phyloP scores from a whole-genome alignment of 768 basidiomycete genomes.

The Boletus pseudo-olivaceus region DNA sequence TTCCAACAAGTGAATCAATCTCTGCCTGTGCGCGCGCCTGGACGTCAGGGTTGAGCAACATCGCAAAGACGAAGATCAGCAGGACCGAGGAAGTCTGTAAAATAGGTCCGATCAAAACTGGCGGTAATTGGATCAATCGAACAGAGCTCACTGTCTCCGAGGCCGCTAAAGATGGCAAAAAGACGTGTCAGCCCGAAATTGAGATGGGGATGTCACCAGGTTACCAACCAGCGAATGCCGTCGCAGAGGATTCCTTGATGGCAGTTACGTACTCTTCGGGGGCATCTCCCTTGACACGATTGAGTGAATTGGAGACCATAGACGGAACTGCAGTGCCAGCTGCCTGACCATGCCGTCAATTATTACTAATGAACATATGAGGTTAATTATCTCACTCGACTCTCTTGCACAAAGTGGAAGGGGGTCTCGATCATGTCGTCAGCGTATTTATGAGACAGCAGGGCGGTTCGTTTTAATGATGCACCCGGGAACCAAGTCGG shows the following conservation, averaged over 20 bases:
- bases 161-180: constrained; percentile 16
- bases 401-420: constrained; percentile 30
- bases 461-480: constrained; percentile 32
- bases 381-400: constrained; percentile 25
- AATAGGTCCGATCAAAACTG: neutral
- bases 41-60: constrained; percentile 36
- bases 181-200: neutral
- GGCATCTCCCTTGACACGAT: constrained; percentile 4
- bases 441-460: constrained; percentile 18
- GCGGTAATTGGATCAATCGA: neutral
- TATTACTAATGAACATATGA: neutral
- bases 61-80: constrained; percentile 32
- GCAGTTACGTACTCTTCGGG: constrained; percentile 14
- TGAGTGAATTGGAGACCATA: constrained; percentile 27
- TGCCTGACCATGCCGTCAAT: constrained; percentile 10
- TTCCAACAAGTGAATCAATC: constrained; percentile 32
- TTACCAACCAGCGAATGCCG: constrained; percentile 28
- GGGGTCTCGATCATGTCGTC: constrained; percentile 29
- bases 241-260: constrained; percentile 28
- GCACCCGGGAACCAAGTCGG: constrained; percentile 42
- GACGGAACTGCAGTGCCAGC: constrained; percentile 24
- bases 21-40: constrained; percentile 39
- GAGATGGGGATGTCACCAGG: neutral
- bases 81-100: constrained; percentile 32
- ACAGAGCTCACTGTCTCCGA: constrained; percentile 27